Conservation (phyloP, 129 eudicot genomes). For the Artemisia argyi region DNA sequence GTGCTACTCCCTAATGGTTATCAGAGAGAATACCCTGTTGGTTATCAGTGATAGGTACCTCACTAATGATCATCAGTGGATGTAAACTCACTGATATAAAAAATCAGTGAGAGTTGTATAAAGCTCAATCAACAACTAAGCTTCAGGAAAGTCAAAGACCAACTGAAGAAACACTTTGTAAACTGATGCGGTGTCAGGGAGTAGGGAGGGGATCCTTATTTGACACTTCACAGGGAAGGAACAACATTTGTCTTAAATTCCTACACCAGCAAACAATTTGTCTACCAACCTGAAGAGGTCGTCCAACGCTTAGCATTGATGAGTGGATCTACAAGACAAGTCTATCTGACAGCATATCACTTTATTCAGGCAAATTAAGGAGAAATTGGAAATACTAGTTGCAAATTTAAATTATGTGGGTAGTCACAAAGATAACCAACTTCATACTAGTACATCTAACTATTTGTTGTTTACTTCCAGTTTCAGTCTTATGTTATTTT, state of each 20-base stretch:
- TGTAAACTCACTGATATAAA: too few relatives aligned
- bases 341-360: constrained; percentile 51
- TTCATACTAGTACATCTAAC: background rate
- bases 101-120: too few relatives aligned
- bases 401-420: constrained; percentile 54
- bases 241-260: constrained; percentile 78
- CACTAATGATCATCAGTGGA: too few relatives aligned
- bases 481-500: too few relatives aligned
- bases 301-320: constrained; percentile 40
- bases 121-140: too few relatives aligned
- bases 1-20: too few relatives aligned
- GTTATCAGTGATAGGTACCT: too few relatives aligned
- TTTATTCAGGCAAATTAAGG: constrained; percentile 81
- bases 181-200: too few relatives aligned
- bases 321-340: constrained; percentile 40
- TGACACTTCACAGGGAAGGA: constrained; percentile 72
- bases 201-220: constrained; percentile 59
- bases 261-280: constrained; percentile 50
- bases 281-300: constrained; percentile 47
- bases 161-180: too few relatives aligned
- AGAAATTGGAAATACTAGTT: constrained; percentile 39
- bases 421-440: constrained; percentile 23
- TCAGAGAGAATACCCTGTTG: too few relatives aligned
- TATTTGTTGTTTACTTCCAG: background rate
- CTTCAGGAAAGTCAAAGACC: too few relatives aligned